phyloP scores from a whole-genome alignment of 2,329 filamentous ascomycete species.

The Sporothrix mexicana region DNA sequence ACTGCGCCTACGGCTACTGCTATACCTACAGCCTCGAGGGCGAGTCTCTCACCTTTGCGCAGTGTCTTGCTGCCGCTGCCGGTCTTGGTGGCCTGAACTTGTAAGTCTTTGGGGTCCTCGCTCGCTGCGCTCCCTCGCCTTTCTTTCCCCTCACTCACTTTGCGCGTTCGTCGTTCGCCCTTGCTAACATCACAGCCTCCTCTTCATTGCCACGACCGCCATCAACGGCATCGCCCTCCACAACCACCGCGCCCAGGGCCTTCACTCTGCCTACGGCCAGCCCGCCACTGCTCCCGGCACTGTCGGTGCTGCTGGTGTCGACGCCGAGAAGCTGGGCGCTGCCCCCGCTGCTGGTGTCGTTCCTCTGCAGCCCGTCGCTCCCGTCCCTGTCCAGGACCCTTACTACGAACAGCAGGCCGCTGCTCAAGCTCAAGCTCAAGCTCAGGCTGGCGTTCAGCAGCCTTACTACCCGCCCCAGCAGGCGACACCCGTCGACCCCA shows the following conservation, averaged over 20 bases:
- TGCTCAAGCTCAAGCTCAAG: conserved; percentile 4
- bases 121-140: conserved; percentile 1
- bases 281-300: conserved; percentile 26
- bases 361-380: neutral
- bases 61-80: conserved; percentile 46
- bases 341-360: neutral
- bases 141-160: neutral
- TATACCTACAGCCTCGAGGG: conserved; percentile 38
- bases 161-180: neutral
- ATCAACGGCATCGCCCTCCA: conserved; percentile 51
- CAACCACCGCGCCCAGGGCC: conserved; percentile 52
- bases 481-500: neutral
- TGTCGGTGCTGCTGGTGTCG: conserved; percentile 29
- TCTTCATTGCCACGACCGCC: conserved; percentile 51
- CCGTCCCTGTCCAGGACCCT: conserved; percentile 12
- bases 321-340: conserved; percentile 38
- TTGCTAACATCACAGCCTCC: conserved; percentile 44
- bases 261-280: conserved; percentile 47
- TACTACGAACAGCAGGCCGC: conserved; percentile 37
- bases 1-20: conserved; percentile 41
- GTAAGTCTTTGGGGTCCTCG: conserved; percentile 44
- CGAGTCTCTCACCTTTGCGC: conserved; percentile 35
- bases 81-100: conserved; percentile 52
- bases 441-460: neutral
- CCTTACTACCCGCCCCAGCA: conserved; percentile 10